phyloP scores from a whole-genome alignment of 179 eudicot genomes.

The Patellifolia procumbens region DNA sequence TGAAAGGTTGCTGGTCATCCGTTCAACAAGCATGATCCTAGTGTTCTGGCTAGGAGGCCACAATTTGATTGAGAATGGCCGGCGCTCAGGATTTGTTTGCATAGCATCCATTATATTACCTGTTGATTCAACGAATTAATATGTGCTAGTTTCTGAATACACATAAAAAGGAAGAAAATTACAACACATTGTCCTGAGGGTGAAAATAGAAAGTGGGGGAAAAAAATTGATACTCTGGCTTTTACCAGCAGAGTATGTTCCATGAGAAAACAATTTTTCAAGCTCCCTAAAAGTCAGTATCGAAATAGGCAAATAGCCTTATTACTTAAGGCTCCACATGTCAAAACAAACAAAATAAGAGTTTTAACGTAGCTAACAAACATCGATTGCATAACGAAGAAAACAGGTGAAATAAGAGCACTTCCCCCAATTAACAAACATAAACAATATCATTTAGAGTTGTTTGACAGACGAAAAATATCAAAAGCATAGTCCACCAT shows the following conservation, averaged over 20 bases:
- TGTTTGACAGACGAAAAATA: not conserved
- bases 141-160: not conserved
- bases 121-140: not conserved
- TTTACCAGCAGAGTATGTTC: not conserved
- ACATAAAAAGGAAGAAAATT: not conserved
- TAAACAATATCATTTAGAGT: not conserved
- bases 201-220: not conserved
- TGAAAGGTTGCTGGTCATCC: constrained; percentile 62
- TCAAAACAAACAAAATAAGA: not conserved
- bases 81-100: constrained; percentile 38
- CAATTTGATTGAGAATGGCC: constrained; percentile 51
- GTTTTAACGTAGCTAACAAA: not conserved
- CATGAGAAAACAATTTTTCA: not conserved
- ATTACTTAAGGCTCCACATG: not conserved
- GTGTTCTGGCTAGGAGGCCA: constrained; percentile 79
- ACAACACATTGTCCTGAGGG: not conserved
- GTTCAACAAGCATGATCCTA: constrained; percentile 56
- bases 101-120: constrained; percentile 45
- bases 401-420: not conserved
- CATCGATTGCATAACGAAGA: not conserved
- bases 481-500: not conserved
- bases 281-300: not conserved
- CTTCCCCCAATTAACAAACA: too few relatives aligned
- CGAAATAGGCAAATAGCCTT: not conserved
- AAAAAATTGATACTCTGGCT: not conserved